These are phyloP conservation scores for Alternaria sp. DNA, from an alignment of 2,329 filamentous ascomycete species.

Conservation along the genomic window DNA sequence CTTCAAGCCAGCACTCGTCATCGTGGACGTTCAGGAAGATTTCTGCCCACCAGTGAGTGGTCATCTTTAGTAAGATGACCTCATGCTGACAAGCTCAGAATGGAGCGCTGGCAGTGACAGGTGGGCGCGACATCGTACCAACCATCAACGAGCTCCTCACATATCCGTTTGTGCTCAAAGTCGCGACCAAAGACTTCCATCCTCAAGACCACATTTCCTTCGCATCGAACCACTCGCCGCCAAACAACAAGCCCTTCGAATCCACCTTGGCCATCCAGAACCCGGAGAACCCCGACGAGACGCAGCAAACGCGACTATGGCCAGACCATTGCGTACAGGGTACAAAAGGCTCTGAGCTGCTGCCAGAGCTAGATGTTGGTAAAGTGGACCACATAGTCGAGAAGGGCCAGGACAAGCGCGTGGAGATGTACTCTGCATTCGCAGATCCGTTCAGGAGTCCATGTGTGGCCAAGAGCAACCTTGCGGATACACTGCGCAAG, in stretches of 20 bases:
- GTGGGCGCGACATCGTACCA: constrained; percentile 74
- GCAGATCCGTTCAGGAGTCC: constrained; percentile 77
- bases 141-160: constrained; percentile 77
- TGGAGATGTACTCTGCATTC: constrained; percentile 97
- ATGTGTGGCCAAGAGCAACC: constrained; percentile 66
- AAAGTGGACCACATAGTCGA: constrained; percentile 73
- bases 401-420: constrained; percentile 76
- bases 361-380: constrained; percentile 71
- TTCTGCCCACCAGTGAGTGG: constrained; percentile 84
- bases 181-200: constrained; percentile 95
- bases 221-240: constrained; percentile 74
- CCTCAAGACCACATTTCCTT: constrained; percentile 87
- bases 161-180: constrained; percentile 73
- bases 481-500: constrained; percentile 66
- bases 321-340: constrained; percentile 86
- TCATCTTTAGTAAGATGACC: not conserved
- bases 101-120: constrained; percentile 82
- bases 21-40: constrained; percentile 93
- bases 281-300: constrained; percentile 68
- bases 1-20: constrained; percentile 66
- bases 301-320: constrained; percentile 78
- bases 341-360: constrained; percentile 74
- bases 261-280: constrained; percentile 71
- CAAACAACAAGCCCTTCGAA: constrained; percentile 72
- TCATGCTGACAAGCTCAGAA: constrained; percentile 62